Evolutionary conservation across 306 rosid species (phyloP), one percentile per base, ranked within the genome.

Genomic region (Heteromeles arbutifolia): DNA sequence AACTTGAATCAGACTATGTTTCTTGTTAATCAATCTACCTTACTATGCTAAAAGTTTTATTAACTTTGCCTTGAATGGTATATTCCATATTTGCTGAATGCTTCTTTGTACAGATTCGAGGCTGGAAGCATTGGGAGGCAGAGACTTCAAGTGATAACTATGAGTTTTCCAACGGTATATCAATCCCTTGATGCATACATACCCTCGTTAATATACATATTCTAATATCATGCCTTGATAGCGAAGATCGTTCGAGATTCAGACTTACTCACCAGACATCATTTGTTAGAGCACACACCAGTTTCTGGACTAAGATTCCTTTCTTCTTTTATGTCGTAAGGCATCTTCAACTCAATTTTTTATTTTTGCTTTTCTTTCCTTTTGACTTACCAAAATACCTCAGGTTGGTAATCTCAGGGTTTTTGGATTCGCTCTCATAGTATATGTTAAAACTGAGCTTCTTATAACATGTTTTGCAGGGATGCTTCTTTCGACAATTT

Each of bases 51-150:
- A 48, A 50, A 28, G 28, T 24, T 45, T 41, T 39, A 34, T 61
- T 37, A 21, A 53, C 11, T 56, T 48, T 39, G 39, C 63, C 56
- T 25, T 17, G 12, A 19, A 41, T 65, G 28, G 76, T 69, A 22
- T 73, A 26, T 52, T 43, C n/a, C 39, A 34, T 26, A 58, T 57
- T 76, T 75, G 8, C 45, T 87, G 52, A 58, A 26, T n/a, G 64
- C 83, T 78, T 78, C 76, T 73, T 64, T 84, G 8, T 44, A 45
- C 69, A 96, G 99, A 96, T 92, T 76, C 92, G 98, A 67, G 98
- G 96, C 69, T 96, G 99, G 99, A 96, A 92, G 84, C 84, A 82
- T 3, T 96, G 99, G 99, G 99, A 96, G 79, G 83, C 50, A 44
- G 99, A 96, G 84, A 96, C 98, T 56, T 85, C 89, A 24, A 78